phyloP scores from a whole-genome alignment of 2,329 filamentous ascomycete genomes.

The Hypoxylon sp. region DNA sequence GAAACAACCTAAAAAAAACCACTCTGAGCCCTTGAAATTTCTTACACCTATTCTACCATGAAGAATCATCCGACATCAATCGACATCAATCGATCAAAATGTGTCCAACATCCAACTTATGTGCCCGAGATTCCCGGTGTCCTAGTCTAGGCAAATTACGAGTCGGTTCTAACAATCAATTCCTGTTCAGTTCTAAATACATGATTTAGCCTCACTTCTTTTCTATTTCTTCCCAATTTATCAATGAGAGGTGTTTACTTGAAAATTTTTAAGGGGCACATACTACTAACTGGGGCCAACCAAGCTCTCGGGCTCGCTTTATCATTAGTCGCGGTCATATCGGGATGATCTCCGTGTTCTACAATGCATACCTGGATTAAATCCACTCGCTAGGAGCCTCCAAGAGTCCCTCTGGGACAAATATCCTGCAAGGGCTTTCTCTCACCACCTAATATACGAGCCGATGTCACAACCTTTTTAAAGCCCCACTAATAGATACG shows the following conservation, averaged over 20 bases:
- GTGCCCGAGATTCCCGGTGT: background rate
- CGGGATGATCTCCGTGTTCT: conserved; percentile 12
- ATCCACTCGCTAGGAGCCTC: conserved; percentile 3
- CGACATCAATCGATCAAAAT: conserved; percentile 1
- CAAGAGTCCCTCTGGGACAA: conserved; percentile 2
- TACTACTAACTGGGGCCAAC: conserved; percentile 13
- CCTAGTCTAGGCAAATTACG: background rate
- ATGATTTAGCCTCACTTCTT: background rate
- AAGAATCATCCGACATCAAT: conserved; percentile 7
- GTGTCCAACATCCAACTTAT: background rate
- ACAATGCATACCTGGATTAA: conserved; percentile 2
- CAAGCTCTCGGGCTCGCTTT: conserved; percentile 18
- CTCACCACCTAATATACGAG: conserved; percentile 5
- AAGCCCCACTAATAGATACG: conserved; percentile 1
- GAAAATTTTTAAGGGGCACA: conserved; percentile 22
- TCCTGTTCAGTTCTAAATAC: background rate
- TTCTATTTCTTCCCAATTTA: background rate
- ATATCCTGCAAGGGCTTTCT: conserved; percentile 21
- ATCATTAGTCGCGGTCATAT: background rate
- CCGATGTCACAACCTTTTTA: background rate
- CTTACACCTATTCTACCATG: background rate
- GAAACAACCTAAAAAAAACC: conserved; percentile 5
- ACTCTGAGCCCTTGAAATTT: background rate
- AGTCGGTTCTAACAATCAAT: background rate
- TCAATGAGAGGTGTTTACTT: background rate